phyloP scores from a whole-genome alignment of 495 filamentous ascomycete genomes.

The Letharia columbiana region DNA sequence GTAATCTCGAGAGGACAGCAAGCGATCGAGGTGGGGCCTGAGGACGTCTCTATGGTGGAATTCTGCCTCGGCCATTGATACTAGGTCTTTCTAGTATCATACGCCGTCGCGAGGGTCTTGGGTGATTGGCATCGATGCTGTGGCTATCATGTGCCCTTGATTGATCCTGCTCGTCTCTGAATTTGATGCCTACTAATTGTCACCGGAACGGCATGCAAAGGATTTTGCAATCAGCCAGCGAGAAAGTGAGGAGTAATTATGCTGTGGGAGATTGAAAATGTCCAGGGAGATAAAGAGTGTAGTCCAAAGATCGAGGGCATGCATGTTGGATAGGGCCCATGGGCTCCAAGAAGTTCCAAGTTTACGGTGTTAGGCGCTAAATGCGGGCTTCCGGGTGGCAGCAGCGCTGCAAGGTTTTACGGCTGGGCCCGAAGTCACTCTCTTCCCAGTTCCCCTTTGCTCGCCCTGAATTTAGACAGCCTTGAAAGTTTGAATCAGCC shows the following conservation, averaged over 20 bases:
- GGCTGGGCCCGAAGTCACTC: background rate
- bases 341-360: background rate
- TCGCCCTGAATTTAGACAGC: background rate
- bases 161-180: background rate
- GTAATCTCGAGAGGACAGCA: conserved; percentile 19
- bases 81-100: background rate
- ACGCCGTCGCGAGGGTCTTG: background rate
- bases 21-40: conserved; percentile 3
- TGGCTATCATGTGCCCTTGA: background rate
- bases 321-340: background rate
- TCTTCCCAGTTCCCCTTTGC: background rate
- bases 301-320: background rate
- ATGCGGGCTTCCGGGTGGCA: background rate
- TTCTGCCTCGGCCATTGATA: background rate
- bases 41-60: background rate
- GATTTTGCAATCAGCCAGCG: background rate
- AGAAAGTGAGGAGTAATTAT: background rate
- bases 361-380: background rate
- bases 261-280: background rate
- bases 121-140: background rate
- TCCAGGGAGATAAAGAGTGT: background rate
- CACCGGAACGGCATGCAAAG: background rate
- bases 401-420: background rate
- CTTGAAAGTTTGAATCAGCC: background rate
- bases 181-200: background rate